Base-by-base conservation (phyloP, 192 early-diverging fungal genomes). In the Umbelopsis sp. region DNA sequence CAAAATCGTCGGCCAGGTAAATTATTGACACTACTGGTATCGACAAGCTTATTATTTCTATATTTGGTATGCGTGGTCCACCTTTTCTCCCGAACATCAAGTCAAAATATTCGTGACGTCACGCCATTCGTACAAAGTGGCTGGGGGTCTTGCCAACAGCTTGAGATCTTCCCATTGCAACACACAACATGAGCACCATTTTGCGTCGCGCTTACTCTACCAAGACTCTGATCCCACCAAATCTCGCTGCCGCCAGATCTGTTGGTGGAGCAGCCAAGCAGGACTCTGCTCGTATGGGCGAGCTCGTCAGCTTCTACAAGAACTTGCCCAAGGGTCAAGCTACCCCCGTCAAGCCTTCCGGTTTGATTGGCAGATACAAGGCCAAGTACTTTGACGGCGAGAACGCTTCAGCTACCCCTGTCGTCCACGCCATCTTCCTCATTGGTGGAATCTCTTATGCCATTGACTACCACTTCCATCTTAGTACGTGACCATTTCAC, bases 301-400 rank as follows among this genome's bases (percentile, higher is more conserved):
- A 87, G 74, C 82, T 92, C 47, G 90, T 92, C 52, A 84, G 80
- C 69, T 85, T 91, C 73, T 92, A 92, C 87, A 87, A 90, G 71
- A 84, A 84, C 72, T 78, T 92, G 71, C 91, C 91, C 78, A 92
- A 88, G 86, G 91, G 91, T 66, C 25, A 79, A 44, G 85, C 78
- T 68, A 74, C 78, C 66, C 77, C 78, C 67, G 69, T 78, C 70
- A 81, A 82, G 73, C 82, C 85, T 51, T 80, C 82, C 35, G 90
- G 91, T 30, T 82, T 81, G 41, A 65, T 80, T 71, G 72, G 66
- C 52, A 81, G 86, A 70, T 92, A 92, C 85, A 86, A 90, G 79
- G 83, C 86, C 47, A 86, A 84, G 75, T 88, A 92, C 86, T 82
- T 92, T 74, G 86, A 83, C 23, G 91, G 91, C 66, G 84, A 92